These are phyloP conservation scores for Limnanthes douglasii DNA, from an alignment of 345 rosid species.

Conservation along the genomic window DNA sequence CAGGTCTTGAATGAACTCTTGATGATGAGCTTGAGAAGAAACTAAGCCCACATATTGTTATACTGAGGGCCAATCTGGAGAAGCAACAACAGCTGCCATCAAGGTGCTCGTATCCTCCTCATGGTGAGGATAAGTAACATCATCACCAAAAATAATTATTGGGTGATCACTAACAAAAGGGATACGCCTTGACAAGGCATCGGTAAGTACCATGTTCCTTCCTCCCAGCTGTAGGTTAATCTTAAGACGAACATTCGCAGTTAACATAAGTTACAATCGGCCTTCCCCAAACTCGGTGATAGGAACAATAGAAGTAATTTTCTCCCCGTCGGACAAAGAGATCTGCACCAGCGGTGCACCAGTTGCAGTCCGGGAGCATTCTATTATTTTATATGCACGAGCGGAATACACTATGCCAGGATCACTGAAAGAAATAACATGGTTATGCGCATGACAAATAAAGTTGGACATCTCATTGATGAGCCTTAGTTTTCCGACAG, in stretches of 20 bases:
- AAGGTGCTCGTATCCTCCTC: too few relatives aligned
- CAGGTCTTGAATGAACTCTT: too few relatives aligned
- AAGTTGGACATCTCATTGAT: conserved; percentile 92
- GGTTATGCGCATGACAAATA: conserved; percentile 90
- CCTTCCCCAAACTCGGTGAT: conserved; percentile 73
- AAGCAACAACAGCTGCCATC: too few relatives aligned
- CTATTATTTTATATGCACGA: conserved; percentile 90
- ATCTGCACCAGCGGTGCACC: conserved; percentile 94
- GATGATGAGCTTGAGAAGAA: too few relatives aligned
- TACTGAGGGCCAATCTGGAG: too few relatives aligned
- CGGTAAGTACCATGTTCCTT: too few relatives aligned
- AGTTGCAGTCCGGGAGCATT: conserved; percentile 78
- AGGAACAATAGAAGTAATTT: conserved; percentile 90
- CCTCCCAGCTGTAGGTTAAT: too few relatives aligned
- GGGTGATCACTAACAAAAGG: too few relatives aligned
- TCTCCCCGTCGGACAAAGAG: conserved; percentile 85
- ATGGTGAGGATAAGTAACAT: too few relatives aligned
- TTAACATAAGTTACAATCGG: conserved; percentile 81
- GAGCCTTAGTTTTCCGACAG: conserved; percentile 81
- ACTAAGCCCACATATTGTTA: too few relatives aligned
- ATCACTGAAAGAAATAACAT: conserved; percentile 83
- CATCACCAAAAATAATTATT: too few relatives aligned
- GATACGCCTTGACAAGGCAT: too few relatives aligned
- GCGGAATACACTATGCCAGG: conserved; percentile 84
- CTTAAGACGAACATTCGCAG: conserved; percentile 89